Evolutionary conservation across 2,329 filamentous ascomycete species (phyloP).

Genomic region (Talaromyces sp.): DNA sequence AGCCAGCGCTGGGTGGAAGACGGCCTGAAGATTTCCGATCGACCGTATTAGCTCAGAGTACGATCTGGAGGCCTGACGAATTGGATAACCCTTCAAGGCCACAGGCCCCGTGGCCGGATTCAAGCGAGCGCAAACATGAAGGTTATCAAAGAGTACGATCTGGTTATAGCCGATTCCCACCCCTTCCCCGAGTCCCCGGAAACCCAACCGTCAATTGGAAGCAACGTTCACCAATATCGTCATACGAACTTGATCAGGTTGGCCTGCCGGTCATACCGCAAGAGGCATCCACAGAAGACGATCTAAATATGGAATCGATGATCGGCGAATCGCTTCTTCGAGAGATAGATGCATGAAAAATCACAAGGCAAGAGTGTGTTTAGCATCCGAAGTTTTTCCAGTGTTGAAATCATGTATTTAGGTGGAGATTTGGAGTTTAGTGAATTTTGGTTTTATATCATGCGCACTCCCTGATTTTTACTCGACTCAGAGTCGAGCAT

Average conservation of each 20-base stretch:
- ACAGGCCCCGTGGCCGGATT: conserved; percentile 29
- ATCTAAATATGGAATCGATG: conserved; percentile 18
- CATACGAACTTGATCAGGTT: conserved; percentile 24
- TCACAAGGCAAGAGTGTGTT: not conserved
- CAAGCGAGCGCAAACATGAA: conserved; percentile 32
- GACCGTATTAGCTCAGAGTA: conserved; percentile 25
- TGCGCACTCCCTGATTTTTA: not conserved
- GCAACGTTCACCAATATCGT: conserved; percentile 23
- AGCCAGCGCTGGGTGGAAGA: conserved; percentile 23
- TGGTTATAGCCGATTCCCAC: conserved; percentile 29
- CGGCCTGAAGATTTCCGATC: conserved; percentile 23
- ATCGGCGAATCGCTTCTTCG: conserved; percentile 19
- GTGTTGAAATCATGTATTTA: not conserved
- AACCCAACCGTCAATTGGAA: conserved; percentile 34
- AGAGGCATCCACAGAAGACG: conserved; percentile 13
- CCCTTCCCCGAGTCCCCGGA: conserved; percentile 30
- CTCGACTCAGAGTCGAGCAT: not conserved
- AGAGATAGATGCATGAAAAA: conserved; percentile 19
- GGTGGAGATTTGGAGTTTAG: not conserved
- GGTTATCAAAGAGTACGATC: conserved; percentile 29
- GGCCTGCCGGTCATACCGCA: conserved; percentile 17
- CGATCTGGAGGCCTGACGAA: conserved; percentile 27
- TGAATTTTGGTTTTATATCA: not conserved
- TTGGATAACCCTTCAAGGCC: conserved; percentile 14
- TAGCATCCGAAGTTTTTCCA: not conserved